Evolutionary conservation across 2,329 filamentous ascomycete species (phyloP).

Genomic region (Aspergillus tanneri): DNA sequence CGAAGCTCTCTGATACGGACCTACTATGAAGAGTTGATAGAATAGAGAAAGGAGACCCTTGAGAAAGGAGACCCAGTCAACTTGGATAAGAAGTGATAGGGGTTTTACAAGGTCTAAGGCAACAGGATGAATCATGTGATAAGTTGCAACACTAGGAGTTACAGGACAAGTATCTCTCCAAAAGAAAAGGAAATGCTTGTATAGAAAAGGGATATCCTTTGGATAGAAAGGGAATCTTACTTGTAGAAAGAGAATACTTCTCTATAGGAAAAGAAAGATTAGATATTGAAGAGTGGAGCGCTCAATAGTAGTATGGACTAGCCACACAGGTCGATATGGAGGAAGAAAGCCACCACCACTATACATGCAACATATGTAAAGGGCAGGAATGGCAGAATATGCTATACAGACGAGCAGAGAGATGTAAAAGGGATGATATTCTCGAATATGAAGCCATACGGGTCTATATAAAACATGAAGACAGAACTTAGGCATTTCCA

Average conservation of each 20-base stretch:
- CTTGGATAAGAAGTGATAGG: slow-evolving; percentile 6
- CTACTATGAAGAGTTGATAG: slow-evolving; percentile 5
- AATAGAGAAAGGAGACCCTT: slow-evolving; percentile 1
- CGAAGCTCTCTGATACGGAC: slow-evolving; percentile 3
- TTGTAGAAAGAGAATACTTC: slow-evolving; percentile 6
- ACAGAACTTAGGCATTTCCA: not conserved
- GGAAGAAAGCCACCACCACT: not conserved
- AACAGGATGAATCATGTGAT: slow-evolving; percentile 6
- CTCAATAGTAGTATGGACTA: not conserved
- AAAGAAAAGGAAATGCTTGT: slow-evolving; percentile 5
- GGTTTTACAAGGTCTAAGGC: slow-evolving; percentile 5
- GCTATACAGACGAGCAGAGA: not conserved
- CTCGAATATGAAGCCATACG: not conserved
- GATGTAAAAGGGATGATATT: not conserved
- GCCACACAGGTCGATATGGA: not conserved
- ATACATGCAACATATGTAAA: not conserved
- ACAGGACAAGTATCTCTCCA: slow-evolving; percentile 6
- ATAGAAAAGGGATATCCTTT: slow-evolving; percentile 6
- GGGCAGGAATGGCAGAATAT: not conserved
- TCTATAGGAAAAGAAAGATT: slow-evolving; percentile 1
- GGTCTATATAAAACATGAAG: not conserved
- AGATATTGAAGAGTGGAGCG: slow-evolving; percentile 1
- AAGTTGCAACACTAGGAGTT: slow-evolving; percentile 2
- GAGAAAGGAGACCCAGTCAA: slow-evolving; percentile 3
- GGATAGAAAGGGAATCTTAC: slow-evolving; percentile 5